Evolutionary conservation across 2,329 filamentous ascomycete species (phyloP), one percentile per base, ranked within the genome.

Genomic region (Colletotrichum scovillei): DNA sequence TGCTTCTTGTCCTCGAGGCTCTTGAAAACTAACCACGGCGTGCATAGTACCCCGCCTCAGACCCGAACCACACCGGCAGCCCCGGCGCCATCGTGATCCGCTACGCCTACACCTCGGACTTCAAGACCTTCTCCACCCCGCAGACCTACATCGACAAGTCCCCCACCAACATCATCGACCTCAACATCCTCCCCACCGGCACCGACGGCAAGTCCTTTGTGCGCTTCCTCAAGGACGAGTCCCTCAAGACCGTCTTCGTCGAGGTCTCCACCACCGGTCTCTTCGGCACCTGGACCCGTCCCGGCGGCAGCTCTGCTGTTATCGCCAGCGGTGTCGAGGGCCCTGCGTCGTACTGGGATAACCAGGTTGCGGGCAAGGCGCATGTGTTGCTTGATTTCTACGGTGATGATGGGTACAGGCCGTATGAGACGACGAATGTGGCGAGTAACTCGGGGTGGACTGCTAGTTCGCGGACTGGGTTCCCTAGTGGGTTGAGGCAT

Each of bases 221-320:
- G 6, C 85, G 88, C 57, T 90, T 90, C 79, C 81, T 90, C 79
- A 90, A 90, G 75, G 87, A 90, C 78, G 88, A 90, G 77, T 83
- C 84, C 1, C 83, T 81, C 2, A 88, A 88, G 74, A 85, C 83
- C 0, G 87, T 90, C 26, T 90, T 87, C 72, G 82, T 84, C 38
- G 87, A 90, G 75, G 83, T 84, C 62, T 85, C 84, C 4, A 83
- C 84, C 0, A 82, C 76, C 0, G 88, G 88, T 0, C 78, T 90
- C 0, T 87, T 89, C 67, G 88, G 88, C 0, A 85, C 81, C 1
- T 90, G 88, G 87, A 86, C 84, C 0, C 81, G 87, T 0, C 84
- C 86, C 0, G 87, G 85, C 1, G 87, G 86, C 3, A 76, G 77
- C 9, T 75, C 69, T 3, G 84, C 85, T 0, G 82, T 82, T 9